Evolutionary conservation across 345 rosid species (phyloP).

Genomic region (Melastoma malabathricum): DNA sequence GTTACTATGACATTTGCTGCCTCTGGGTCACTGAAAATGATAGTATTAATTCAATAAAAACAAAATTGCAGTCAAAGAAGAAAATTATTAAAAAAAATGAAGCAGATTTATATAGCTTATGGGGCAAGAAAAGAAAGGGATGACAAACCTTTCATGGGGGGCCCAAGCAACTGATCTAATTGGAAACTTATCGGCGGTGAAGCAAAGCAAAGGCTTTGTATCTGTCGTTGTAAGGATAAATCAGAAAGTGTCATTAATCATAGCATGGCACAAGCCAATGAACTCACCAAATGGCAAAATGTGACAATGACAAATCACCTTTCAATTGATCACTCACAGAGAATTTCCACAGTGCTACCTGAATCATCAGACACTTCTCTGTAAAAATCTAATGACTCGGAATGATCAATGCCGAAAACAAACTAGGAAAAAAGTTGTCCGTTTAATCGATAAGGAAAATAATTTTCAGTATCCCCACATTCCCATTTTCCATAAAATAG

Average conservation of each 20-base stretch:
- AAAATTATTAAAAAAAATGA: too few relatives aligned
- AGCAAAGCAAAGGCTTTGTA: constrained; percentile 72
- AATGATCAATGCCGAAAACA: background rate
- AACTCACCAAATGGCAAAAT: background rate
- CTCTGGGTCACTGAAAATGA: constrained; percentile 44
- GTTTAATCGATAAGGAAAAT: too few relatives aligned
- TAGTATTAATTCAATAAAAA: background rate
- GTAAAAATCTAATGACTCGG: background rate
- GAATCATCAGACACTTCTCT: constrained; percentile 6
- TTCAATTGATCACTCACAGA: constrained; percentile 26
- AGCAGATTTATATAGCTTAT: too few relatives aligned
- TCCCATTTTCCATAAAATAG: too few relatives aligned
- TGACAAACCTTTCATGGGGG: constrained; percentile 52
- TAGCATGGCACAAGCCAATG: background rate
- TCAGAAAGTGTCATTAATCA: background rate
- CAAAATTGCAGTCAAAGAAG: too few relatives aligned
- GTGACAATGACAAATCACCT: constrained; percentile 26
- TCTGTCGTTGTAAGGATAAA: constrained; percentile 32
- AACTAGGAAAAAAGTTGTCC: background rate
- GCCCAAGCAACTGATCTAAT: constrained; percentile 90
- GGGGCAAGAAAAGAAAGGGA: background rate
- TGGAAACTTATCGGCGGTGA: constrained; percentile 73
- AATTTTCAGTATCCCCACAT: too few relatives aligned
- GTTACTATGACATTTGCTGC: constrained; percentile 53
- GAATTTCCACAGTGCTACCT: constrained; percentile 98